phyloP scores from a whole-genome alignment of 2,329 filamentous ascomycete species.

The Aspergillus aculeatus region DNA sequence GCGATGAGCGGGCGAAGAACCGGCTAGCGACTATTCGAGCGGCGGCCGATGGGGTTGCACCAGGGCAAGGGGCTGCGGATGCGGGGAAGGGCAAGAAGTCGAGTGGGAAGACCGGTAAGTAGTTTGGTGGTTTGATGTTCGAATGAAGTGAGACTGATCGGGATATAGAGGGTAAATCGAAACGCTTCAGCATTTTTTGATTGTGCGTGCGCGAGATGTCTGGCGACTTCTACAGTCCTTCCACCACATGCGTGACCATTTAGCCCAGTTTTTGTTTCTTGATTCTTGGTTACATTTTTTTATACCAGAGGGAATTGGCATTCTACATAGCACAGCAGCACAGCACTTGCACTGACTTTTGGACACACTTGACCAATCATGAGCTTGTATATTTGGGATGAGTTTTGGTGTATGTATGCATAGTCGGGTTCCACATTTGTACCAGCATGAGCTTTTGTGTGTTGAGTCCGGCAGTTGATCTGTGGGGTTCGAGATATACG shows the following conservation, averaged over 20 bases:
- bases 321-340: background rate
- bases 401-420: background rate
- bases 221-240: no score
- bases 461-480: no score
- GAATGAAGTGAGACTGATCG: background rate
- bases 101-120: constrained; percentile 12
- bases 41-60: constrained; percentile 63
- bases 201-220: background rate
- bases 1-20: constrained; percentile 85
- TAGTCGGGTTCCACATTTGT: background rate
- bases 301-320: background rate
- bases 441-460: no score
- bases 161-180: background rate
- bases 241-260: background rate
- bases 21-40: constrained; percentile 82
- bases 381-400: background rate
- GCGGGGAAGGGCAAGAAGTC: constrained; percentile 6
- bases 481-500: background rate
- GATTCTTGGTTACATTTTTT: background rate
- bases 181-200: constrained; percentile 2
- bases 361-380: background rate
- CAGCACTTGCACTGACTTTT: background rate
- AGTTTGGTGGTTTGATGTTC: background rate
- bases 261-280: background rate
- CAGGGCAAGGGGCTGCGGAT: constrained; percentile 26